Evolutionary conservation across 805 yeast species (phyloP).

Genomic region (Kuraishia molischiana): DNA sequence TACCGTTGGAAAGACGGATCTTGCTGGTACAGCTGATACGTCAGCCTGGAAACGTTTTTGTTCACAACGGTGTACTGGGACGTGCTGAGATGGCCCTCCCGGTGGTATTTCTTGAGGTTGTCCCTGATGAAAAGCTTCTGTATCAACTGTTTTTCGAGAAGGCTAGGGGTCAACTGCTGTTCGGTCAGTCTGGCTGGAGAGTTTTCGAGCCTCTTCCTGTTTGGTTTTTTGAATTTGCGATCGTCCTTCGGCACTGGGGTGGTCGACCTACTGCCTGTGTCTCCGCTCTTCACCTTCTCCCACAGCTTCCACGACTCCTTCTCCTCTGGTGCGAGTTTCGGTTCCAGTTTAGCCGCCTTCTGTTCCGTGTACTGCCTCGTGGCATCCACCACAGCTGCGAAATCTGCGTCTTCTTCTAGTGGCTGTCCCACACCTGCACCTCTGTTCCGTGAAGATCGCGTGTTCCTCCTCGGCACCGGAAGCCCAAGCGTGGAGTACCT

Average conservation of each 20-base stretch:
- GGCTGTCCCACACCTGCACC: neutral
- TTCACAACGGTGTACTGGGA: slow-evolving; percentile 46
- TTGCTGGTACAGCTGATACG: slow-evolving; percentile 29
- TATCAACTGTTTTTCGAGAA: slow-evolving; percentile 31
- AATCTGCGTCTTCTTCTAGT: slow-evolving; percentile 6
- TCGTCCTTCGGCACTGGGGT: neutral
- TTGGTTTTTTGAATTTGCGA: neutral
- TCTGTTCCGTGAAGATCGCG: neutral
- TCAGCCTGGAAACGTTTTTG: slow-evolving; percentile 46
- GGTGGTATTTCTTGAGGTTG: slow-evolving; percentile 38
- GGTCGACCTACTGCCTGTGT: neutral
- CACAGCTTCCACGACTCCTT: slow-evolving; percentile 18
- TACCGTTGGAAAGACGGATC: slow-evolving; percentile 10
- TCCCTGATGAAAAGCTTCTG: slow-evolving; percentile 48
- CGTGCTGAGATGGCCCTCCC: slow-evolving; percentile 19
- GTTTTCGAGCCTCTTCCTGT: neutral
- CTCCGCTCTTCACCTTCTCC: slow-evolving; percentile 12
- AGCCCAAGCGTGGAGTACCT: slow-evolving; percentile 12
- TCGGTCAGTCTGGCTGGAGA: too few species aligned
- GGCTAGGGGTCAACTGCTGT: too few species aligned
- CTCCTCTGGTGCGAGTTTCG: slow-evolving; percentile 9
- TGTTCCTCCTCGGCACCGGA: slow-evolving; percentile 8
- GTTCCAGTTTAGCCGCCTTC: neutral
- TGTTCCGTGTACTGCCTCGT: slow-evolving; percentile 7
- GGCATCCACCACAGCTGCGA: slow-evolving; percentile 14